Conservation (phyloP, 768 basidiomycete genomes). For the Psilocybe sp. region DNA sequence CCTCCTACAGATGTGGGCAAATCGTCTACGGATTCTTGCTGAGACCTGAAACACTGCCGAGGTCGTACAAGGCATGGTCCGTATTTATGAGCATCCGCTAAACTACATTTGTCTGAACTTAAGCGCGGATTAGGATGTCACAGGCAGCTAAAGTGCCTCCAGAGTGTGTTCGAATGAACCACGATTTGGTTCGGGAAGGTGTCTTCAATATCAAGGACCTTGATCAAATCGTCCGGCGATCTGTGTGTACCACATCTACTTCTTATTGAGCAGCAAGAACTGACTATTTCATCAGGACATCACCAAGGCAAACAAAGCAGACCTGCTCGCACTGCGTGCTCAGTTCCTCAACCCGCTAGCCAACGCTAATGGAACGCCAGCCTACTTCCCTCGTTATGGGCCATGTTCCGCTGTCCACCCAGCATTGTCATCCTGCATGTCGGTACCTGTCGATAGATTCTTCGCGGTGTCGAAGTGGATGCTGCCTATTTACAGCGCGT, state of each 20-base stretch:
- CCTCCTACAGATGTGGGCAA: slow-evolving; percentile 63
- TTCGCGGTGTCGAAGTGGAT: slow-evolving; percentile 83
- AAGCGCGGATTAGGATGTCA: slow-evolving; percentile 52
- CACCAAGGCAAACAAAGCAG: slow-evolving; percentile 46
- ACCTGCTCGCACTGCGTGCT: slow-evolving; percentile 43
- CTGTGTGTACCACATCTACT: slow-evolving; percentile 32
- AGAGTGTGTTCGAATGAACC: slow-evolving; percentile 60
- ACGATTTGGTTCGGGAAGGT: slow-evolving; percentile 55
- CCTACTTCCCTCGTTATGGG: slow-evolving; percentile 49
- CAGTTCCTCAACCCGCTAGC: slow-evolving; percentile 30
- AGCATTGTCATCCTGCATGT: slow-evolving; percentile 52
- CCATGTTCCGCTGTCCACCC: slow-evolving; percentile 83
- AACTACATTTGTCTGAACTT: not conserved
- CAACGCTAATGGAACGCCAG: slow-evolving; percentile 12
- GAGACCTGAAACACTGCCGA: slow-evolving; percentile 81
- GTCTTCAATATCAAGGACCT: slow-evolving; percentile 54
- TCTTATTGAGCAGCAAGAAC: not conserved
- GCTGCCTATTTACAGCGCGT: slow-evolving; percentile 78
- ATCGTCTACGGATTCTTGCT: slow-evolving; percentile 80
- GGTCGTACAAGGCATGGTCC: slow-evolving; percentile 73
- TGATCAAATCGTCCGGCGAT: slow-evolving; percentile 46
- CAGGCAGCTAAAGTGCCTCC: slow-evolving; percentile 63
- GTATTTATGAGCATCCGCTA: slow-evolving; percentile 11
- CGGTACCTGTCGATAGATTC: slow-evolving; percentile 68
- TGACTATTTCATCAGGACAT: slow-evolving; percentile 38